Base-by-base conservation (phyloP, 805 yeast genomes). In the Cyberlindnera japonica region DNA sequence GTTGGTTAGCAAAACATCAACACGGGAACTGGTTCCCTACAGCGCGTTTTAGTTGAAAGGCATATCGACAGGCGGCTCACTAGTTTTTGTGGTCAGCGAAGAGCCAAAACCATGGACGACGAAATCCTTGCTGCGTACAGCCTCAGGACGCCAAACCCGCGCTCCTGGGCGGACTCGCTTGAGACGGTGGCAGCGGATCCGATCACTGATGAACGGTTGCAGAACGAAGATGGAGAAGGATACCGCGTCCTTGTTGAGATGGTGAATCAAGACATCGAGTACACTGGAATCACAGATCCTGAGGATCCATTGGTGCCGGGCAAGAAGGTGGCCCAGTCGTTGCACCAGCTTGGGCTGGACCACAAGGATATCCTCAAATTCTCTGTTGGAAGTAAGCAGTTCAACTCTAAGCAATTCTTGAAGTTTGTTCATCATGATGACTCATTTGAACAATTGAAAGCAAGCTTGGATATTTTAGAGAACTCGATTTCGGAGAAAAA, bases 301-400 rank as follows among this genome's bases (percentile, higher is more conserved):
- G 53, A 59, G 5, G 88, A 81, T 50, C 85, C 87, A 1, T 59
- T 81, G 43, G 81, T 80, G 5, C 70, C 71, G 21, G 67, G 69
- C n/a, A 64, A 62, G 18, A 67, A 75, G 3, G 63, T 79, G 8
- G 51, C 70, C 33, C 62, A 68, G 16, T 67, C 65, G 26, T 56
- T 76, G 28, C 51, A 58, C 10, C 67, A 72, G 31, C 62, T 63
- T 28, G 70, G 32, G 64, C 67, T 68, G 66, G 21, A 66, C 61
- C 39, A 53, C 9, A 37, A 40, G 15, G 61, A 64, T 19, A 65
- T 73, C 38, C 55, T 73, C 25, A 64, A 73, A 49, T 73, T 69
- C 58, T 61, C 79, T 44, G 70, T 79, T 36, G 76, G 77, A 34
- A 74, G 79, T 14, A 76, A 79, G 40, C 62, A 70, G 20, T 82